A percentile compares a stretch with the other conserved stretches of the same genome.
Conservation (phyloP, 2,329 filamentous ascomycete species). For the Kalaharituber pfeilii region DNA sequence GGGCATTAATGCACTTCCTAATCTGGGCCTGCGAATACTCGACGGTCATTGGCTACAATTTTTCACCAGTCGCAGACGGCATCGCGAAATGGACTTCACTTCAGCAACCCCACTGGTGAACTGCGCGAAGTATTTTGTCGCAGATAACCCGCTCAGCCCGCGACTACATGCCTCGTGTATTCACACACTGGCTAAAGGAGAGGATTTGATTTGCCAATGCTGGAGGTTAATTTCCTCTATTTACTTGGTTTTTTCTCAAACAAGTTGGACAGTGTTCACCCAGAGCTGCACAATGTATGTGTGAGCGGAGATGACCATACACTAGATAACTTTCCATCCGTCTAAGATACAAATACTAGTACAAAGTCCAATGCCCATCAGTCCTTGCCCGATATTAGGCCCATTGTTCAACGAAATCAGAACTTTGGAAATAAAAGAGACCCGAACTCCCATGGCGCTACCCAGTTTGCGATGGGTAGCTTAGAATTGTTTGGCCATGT, state of each 20-base stretch:
- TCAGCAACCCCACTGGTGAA: too few relatives aligned
- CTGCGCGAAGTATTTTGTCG: too few relatives aligned
- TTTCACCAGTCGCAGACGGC: neutral
- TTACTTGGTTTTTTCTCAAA: too few relatives aligned
- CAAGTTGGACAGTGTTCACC: too few relatives aligned
- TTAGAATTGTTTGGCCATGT: constrained; percentile 54
- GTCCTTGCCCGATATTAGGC: neutral
- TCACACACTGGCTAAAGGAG: too few relatives aligned
- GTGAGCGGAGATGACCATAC: neutral
- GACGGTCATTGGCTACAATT: neutral
- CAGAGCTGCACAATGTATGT: too few relatives aligned
- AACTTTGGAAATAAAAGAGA: neutral
- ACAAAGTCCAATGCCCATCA: neutral
- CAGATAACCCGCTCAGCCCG: too few relatives aligned
- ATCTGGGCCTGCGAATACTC: neutral
- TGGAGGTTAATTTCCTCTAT: too few relatives aligned
- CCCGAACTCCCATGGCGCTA: constrained; percentile 1
- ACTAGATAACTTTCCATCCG: neutral
- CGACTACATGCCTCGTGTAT: too few relatives aligned
- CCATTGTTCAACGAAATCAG: neutral
- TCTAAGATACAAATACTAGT: neutral
- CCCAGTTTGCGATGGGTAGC: constrained; percentile 5
- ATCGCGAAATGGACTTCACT: too few relatives aligned
- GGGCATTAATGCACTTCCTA: neutral
- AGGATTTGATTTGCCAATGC: too few relatives aligned